Evolutionary conservation across 2,329 filamentous ascomycete species (phyloP).

Genomic region (Hypoxylon sp.): DNA sequence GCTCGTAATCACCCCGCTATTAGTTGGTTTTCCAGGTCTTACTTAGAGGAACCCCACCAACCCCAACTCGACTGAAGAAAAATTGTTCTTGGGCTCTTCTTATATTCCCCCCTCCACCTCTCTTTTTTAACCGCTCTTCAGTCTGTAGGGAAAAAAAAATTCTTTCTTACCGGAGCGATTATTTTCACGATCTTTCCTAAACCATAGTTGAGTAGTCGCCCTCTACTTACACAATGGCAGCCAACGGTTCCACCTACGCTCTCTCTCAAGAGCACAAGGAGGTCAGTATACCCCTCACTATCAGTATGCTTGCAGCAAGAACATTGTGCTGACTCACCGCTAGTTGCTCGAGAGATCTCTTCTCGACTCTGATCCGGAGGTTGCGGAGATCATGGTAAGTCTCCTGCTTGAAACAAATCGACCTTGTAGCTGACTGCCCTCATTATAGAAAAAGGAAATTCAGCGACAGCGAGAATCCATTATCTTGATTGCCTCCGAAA

Average conservation of each 20-base stretch:
- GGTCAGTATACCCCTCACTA: constrained; percentile 45
- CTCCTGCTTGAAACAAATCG: constrained; percentile 52
- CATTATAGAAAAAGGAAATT: constrained; percentile 84
- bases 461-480: constrained; percentile 98
- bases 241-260: constrained; percentile 54
- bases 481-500: constrained; percentile 98
- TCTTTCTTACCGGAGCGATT: constrained; percentile 5
- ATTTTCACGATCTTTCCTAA: constrained; percentile 4
- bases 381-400: constrained; percentile 95
- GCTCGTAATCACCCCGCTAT: constrained; percentile 32
- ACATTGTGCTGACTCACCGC: constrained; percentile 54
- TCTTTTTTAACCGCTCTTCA: constrained; percentile 11
- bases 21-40: constrained; percentile 15
- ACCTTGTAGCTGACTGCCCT: constrained; percentile 31
- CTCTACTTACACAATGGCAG: constrained; percentile 51
- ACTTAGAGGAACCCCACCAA: constrained; percentile 43
- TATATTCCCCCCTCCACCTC: constrained; percentile 7
- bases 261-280: constrained; percentile 57
- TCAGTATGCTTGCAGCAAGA: constrained; percentile 12
- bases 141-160: not conserved
- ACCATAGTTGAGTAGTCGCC: constrained; percentile 9
- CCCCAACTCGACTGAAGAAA: constrained; percentile 29
- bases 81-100: constrained; percentile 21
- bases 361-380: constrained; percentile 91
- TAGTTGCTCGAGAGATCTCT: constrained; percentile 97